Percentiles rank a stretch among this genome's conserved stretches.
These are phyloP conservation scores for Berkeleyomyces basicola DNA, from an alignment of 2,329 filamentous ascomycete species.

Conservation along the genomic window DNA sequence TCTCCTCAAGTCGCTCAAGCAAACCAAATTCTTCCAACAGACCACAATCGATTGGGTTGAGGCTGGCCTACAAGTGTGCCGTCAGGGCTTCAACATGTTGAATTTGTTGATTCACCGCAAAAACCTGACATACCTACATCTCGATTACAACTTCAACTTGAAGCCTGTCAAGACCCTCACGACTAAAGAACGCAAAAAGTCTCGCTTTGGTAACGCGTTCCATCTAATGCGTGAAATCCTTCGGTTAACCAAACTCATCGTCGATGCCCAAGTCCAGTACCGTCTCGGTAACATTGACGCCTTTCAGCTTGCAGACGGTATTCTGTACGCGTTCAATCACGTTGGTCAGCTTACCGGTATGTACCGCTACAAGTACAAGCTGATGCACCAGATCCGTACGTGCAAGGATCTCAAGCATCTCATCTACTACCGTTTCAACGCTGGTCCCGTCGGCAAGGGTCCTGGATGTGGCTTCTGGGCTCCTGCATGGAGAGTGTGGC, in stretches of 20 bases:
- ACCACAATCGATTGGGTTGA: slow-evolving; percentile 99
- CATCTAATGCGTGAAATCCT: slow-evolving; percentile 97
- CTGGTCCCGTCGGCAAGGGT: slow-evolving; percentile 88
- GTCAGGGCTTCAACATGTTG: slow-evolving; percentile 98
- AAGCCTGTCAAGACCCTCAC: slow-evolving; percentile 98
- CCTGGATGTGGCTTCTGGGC: slow-evolving; percentile 99
- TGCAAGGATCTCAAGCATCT: slow-evolving; percentile 98
- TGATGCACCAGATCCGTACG: slow-evolving; percentile 98
- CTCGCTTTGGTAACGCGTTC: slow-evolving; percentile 96
- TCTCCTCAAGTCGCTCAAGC: slow-evolving; percentile 72
- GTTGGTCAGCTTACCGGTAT: slow-evolving; percentile 96
- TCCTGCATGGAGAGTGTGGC: slow-evolving; percentile 94
- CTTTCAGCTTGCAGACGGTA: slow-evolving; percentile 95
- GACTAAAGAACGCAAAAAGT: slow-evolving; percentile 98
- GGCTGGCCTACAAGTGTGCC: slow-evolving; percentile 91
- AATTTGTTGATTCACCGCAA: slow-evolving; percentile 96
- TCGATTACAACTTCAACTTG: slow-evolving; percentile 98
- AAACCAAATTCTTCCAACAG: slow-evolving; percentile 98
- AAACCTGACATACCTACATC: slow-evolving; percentile 93
- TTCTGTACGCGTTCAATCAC: slow-evolving; percentile 98
- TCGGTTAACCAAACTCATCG: slow-evolving; percentile 88
- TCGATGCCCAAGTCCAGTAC: slow-evolving; percentile 96
- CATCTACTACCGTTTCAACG: slow-evolving; percentile 98
- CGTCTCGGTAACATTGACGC: slow-evolving; percentile 95
- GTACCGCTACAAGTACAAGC: slow-evolving; percentile 99